phyloP scores from a whole-genome alignment of 345 rosid species.

The Syzygium aromaticum region DNA sequence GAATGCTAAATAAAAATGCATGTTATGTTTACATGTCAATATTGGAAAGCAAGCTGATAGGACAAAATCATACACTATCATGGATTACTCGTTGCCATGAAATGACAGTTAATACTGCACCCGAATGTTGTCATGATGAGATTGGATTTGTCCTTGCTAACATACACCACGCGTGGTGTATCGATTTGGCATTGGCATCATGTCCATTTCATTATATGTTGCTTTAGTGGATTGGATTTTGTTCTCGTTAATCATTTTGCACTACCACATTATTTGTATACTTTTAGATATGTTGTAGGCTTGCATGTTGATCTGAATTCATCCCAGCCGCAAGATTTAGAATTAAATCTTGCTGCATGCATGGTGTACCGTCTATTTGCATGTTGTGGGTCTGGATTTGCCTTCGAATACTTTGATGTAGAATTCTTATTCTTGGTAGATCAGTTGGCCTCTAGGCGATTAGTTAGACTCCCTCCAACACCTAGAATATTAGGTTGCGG shows the following conservation, averaged over 20 bases:
- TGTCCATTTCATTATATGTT: not conserved
- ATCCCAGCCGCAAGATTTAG: not conserved
- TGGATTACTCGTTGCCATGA: no score
- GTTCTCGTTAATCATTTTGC: not conserved
- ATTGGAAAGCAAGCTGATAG: no score
- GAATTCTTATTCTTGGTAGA: not conserved
- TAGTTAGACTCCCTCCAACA: not conserved
- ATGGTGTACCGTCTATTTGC: not conserved
- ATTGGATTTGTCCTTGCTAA: no score
- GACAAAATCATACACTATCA: no score
- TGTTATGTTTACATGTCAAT: no score
- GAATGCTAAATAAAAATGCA: no score
- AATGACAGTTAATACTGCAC: no score
- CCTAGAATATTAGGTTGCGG: not conserved
- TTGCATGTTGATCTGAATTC: not conserved
- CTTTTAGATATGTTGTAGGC: not conserved
- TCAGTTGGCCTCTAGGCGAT: not conserved
- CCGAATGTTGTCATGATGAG: no score
- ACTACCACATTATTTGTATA: not conserved
- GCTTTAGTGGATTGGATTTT: not conserved
- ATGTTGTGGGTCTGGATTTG: not conserved
- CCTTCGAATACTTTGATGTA: not conserved
- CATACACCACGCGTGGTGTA: no score
- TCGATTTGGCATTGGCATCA: no score
- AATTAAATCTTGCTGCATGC: not conserved